Evolutionary conservation across 1,284 basidiomycete genomes (phyloP).

Genomic region (Ceratobasidium sp.): DNA sequence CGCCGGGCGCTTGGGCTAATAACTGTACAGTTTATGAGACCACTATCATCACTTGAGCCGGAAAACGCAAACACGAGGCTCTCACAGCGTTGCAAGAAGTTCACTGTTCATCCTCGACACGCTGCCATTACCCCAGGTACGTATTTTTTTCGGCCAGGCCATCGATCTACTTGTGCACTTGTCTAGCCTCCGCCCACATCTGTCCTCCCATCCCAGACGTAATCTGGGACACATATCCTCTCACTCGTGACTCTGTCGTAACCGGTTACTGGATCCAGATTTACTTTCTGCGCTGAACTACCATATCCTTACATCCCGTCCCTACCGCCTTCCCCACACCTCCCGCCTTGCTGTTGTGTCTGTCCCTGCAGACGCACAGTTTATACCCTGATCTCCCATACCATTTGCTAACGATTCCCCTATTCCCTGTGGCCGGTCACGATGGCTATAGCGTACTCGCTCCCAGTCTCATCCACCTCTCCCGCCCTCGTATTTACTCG

Average conservation of each 20-base stretch:
- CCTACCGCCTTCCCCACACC: slow-evolving; percentile 2
- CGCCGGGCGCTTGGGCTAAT: slow-evolving; percentile 22
- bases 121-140: slow-evolving; percentile 13
- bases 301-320: background rate
- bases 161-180: slow-evolving; percentile 5
- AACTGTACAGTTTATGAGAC: slow-evolving; percentile 13
- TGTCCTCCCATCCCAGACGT: slow-evolving; percentile 21
- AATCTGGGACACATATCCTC: slow-evolving; percentile 28
- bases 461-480: background rate
- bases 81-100: slow-evolving; percentile 12
- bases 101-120: background rate
- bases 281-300: background rate
- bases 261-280: too few species aligned
- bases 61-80: slow-evolving; percentile 21
- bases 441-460: slow-evolving; percentile 32
- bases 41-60: slow-evolving; percentile 6
- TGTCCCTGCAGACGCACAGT: background rate
- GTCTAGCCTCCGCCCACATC: slow-evolving; percentile 10
- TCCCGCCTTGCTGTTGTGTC: background rate
- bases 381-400: slow-evolving; percentile 12
- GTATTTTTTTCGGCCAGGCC: slow-evolving; percentile 9
- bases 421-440: slow-evolving; percentile 1
- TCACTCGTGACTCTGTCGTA: background rate
- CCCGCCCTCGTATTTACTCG: background rate
- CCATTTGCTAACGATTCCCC: slow-evolving; percentile 16